Conservation (phyloP, 1,139 yeast genomes). For the Yamadazyma spencermartinsiae region DNA sequence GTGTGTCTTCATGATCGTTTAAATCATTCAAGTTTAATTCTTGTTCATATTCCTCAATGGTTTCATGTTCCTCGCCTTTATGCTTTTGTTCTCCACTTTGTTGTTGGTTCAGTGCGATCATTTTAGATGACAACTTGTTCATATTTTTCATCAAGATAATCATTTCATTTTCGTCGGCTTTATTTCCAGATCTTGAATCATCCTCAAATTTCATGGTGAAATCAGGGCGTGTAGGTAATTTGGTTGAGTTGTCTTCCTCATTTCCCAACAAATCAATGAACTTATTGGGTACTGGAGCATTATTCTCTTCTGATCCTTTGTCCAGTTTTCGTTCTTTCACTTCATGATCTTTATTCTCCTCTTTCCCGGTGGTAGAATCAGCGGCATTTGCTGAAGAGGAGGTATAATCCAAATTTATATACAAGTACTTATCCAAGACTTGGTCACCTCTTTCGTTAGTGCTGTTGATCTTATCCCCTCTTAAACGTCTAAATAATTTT, state of each 20-base stretch:
- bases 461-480: slow-evolving; percentile 81
- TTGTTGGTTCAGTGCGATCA: slow-evolving; percentile 50
- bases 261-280: slow-evolving; percentile 79
- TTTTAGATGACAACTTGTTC: slow-evolving; percentile 83
- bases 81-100: slow-evolving; percentile 6
- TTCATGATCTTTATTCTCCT: slow-evolving; percentile 10
- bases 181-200: slow-evolving; percentile 20
- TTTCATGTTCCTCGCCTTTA: neutral
- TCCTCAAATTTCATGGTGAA: slow-evolving; percentile 81
- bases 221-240: slow-evolving; percentile 81
- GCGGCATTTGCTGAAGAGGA: slow-evolving; percentile 12
- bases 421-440: slow-evolving; percentile 78
- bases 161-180: slow-evolving; percentile 58
- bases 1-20: slow-evolving; percentile 46
- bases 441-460: slow-evolving; percentile 80
- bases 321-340: too few species aligned
- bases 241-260: slow-evolving; percentile 75
- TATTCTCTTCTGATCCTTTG: slow-evolving; percentile 12
- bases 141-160: slow-evolving; percentile 79
- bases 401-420: slow-evolving; percentile 46
- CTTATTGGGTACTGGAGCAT: slow-evolving; percentile 42
- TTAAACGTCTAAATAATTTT: slow-evolving; percentile 75
- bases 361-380: slow-evolving; percentile 14
- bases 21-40: slow-evolving; percentile 35
- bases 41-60: slow-evolving; percentile 11